These are phyloP conservation scores for Penicillium sp. DNA, from an alignment of 2,329 filamentous ascomycete species.

Conservation along the genomic window DNA sequence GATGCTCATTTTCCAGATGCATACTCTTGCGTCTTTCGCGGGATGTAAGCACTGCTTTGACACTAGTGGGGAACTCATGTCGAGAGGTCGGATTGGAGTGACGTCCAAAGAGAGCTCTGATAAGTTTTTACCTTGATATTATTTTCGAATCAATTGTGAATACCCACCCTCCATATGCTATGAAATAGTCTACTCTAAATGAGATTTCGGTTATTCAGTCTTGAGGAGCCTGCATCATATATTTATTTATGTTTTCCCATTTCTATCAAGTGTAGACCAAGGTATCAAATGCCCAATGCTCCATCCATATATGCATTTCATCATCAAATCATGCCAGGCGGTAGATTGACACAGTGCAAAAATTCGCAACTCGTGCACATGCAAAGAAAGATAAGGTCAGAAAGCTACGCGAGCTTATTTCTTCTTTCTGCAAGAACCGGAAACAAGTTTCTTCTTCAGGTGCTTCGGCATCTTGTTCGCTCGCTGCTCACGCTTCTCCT, in stretches of 20 bases:
- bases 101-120: conserved; percentile 46
- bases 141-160: background rate
- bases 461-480: conserved; percentile 97
- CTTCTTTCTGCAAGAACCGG: conserved; percentile 35
- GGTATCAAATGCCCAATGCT: conserved; percentile 31
- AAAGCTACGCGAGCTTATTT: conserved; percentile 27
- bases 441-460: conserved; percentile 68
- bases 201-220: background rate
- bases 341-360: conserved; percentile 13
- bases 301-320: conserved; percentile 27
- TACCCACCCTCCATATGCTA: background rate
- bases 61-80: background rate
- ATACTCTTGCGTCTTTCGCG: conserved; percentile 29
- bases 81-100: conserved; percentile 22
- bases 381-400: conserved; percentile 12
- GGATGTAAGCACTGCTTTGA: conserved; percentile 32
- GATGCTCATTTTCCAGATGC: conserved; percentile 19
- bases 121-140: conserved; percentile 17
- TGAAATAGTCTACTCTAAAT: background rate
- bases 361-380: conserved; percentile 15
- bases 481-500: conserved; percentile 89
- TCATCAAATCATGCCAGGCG: conserved; percentile 32
- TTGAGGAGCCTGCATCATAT: conserved; percentile 1
- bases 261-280: conserved; percentile 22
- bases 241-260: conserved; percentile 3